Evolutionary conservation across 257 asterid species (phyloP).

Genomic region (Solanum virginianum): DNA sequence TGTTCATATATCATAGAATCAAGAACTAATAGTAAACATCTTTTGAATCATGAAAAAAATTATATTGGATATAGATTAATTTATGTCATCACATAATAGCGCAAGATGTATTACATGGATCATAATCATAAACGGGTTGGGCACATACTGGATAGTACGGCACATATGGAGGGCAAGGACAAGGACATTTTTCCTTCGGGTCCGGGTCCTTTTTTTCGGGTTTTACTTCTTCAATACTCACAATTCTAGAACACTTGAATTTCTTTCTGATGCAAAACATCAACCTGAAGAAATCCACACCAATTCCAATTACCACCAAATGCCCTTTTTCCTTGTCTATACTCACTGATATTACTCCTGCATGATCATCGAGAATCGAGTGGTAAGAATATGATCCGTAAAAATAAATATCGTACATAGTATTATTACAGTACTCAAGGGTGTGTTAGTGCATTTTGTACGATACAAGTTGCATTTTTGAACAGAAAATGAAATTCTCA

Average conservation of each 20-base stretch:
- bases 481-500: neutral
- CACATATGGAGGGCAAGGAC: neutral
- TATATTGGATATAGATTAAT: neutral
- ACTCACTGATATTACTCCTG: neutral
- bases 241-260: neutral
- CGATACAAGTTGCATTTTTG: neutral
- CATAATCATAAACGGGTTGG: conserved; percentile 3
- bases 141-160: neutral
- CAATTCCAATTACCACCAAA: neutral
- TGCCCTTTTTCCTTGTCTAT: neutral
- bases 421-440: too few relatives aligned
- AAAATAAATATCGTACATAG: too few relatives aligned
- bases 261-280: neutral
- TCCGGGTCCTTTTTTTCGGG: neutral
- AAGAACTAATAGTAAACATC: too few relatives aligned
- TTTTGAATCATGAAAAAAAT: too few relatives aligned
- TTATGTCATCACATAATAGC: neutral
- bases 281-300: neutral
- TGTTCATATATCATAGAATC: neutral
- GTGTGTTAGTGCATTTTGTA: neutral
- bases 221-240: neutral
- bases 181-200: rapidly evolving
- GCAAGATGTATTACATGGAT: neutral
- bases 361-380: neutral
- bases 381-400: neutral